Base-by-base conservation (phyloP, 192 early-diverging fungal species). In the Chytriomyces sp. region DNA sequence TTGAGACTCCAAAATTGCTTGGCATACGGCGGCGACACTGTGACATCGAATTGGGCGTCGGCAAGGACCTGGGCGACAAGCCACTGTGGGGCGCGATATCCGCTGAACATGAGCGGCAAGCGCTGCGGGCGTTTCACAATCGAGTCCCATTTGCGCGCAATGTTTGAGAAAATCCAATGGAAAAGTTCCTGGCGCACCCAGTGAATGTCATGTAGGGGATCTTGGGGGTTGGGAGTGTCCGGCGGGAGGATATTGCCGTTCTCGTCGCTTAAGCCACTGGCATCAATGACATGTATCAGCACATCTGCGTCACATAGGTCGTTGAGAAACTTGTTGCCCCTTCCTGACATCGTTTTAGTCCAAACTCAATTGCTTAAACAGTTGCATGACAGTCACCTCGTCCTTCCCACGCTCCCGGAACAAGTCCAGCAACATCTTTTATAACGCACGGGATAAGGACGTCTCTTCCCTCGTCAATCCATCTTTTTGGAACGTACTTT, bases 291-390 rank as follows among this genome's bases (percentile, higher is more conserved):
- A 46, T 79, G 78, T 24, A 79, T 74, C 9, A 79, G 49, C 4
- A 79, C 78, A 35, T 79, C 78, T 1, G 78, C 78, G 53, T 73
- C 72, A 67, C 78, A 79, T 6, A 79, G 64, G 45, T 79, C 78
- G 45, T 79, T 79, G 9, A 79, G 45, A 63, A 79, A 79, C 45
- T 74, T 61, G 45, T 79, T 79, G 18, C 78, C 78, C 11, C 72
- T 45, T 6, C 78, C 73, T 73, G 13, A 16, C n/a, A 20, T 35
- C 2, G 28, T 50, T 26, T 46, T 16, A 71, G 7, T 16, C 59
- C 28, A 71, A 71, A 71, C 50, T 10, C 13, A n/a, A 28, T 28
- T 11, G 43, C n/a, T 45, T 9, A 73, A 18, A 44, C 61, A 63
- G 35, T 46, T 45, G n/a, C 47, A 53, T 18, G 0, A 71, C 20